Base-by-base conservation (phyloP, 257 asterid species). In the Voacanga thouarsii region DNA sequence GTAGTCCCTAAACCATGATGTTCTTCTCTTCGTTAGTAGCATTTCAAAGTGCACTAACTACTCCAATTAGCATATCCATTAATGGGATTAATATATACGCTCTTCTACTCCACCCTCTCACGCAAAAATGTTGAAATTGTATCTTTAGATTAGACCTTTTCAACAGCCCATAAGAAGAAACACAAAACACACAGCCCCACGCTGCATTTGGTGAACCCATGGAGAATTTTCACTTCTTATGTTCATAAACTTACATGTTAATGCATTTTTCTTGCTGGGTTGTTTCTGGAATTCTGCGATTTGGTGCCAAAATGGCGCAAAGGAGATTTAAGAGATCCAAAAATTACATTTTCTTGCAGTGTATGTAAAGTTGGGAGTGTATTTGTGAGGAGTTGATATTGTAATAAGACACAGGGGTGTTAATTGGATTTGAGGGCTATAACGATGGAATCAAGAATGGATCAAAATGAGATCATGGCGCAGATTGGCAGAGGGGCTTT, bases 401-500 rank as follows among this genome's bases (percentile, higher is more conserved):
- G 28, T 23, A 28, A 39, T 23, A 28, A 39, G 12, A 61, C 10
- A 75, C 39, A 39, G 9, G 0, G 5, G 23, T 26, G 43, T 60
- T 14, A 33, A 24, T 41, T 81, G 41, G 67, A 26, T 77, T 81
- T 71, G 68, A 53, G 77, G 3, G 76, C 59, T 73, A 81, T 76
- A 19, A 73, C 33, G 82, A 88, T 89, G 97, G 99, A 91, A 80
- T 96, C 99, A 47, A 92, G 85, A 86, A 92, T 93, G 98, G 98
- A 93, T 77, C 98, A 93, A 84, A 93, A 96, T 79, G 98, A 96
- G 95, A 90, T 93, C 90, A 96, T 96, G 98, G 99, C 92, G 92
- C 99, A 96, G 90, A 93, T 96, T 84, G 97, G 98, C 12, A 96
- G 98, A 80, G 99, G 99, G 53, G 99, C 99, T 83, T 96, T 96